These are phyloP conservation scores for Vigna mungo DNA, from an alignment of 306 rosid species.

Conservation along the genomic window DNA sequence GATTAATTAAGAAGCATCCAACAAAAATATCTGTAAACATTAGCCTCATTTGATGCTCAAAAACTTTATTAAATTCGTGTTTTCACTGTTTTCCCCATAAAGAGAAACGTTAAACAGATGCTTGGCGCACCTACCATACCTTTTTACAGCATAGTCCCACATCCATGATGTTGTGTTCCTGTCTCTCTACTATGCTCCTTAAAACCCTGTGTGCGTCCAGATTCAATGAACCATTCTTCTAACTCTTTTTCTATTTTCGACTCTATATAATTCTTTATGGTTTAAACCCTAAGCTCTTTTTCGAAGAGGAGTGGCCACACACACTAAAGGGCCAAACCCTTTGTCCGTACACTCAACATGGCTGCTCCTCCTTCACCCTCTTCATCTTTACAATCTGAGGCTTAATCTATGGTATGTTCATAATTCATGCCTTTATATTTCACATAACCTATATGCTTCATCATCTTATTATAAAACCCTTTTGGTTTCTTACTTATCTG, in stretches of 20 bases:
- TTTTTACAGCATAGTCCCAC: not conserved
- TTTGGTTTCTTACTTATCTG: not conserved
- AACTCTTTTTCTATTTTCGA: not conserved
- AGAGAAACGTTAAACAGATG: conserved; percentile 16
- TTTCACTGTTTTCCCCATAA: not conserved
- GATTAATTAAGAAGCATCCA: not conserved
- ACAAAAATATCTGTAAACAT: no score
- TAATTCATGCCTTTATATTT: not conserved
- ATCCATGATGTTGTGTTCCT: not conserved
- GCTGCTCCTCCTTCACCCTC: conserved; percentile 32
- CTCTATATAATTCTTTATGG: conserved; percentile 27
- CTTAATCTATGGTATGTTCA: conserved; percentile 40
- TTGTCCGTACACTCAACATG: not conserved
- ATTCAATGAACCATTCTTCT: conserved; percentile 52
- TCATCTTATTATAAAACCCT: not conserved
- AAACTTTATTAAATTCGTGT: not conserved
- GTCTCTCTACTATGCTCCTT: not conserved
- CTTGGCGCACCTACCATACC: not conserved
- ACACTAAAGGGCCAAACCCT: no score
- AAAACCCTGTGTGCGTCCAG: conserved; percentile 34
- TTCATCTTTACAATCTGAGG: conserved; percentile 29
- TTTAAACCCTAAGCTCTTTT: conserved; percentile 5
- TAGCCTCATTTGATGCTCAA: no score
- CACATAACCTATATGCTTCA: not conserved
- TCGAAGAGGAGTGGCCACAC: conserved; percentile 10